A percentile compares a stretch with the other conserved stretches of the same genome.
phyloP scores from a whole-genome alignment of 2,329 filamentous ascomycete genomes.

The Daldinia sp. region DNA sequence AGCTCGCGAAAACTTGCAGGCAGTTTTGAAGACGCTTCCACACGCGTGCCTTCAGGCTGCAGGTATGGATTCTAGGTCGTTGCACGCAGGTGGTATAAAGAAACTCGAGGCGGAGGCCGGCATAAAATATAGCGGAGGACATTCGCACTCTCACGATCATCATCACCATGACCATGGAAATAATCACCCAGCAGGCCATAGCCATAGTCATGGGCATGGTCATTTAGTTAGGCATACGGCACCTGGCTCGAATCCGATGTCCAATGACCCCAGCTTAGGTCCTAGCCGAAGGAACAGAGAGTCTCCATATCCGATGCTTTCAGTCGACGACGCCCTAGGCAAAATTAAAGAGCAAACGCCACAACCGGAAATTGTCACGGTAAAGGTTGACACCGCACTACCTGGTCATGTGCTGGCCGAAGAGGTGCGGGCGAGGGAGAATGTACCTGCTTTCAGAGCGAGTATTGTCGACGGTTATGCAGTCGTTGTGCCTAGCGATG shows the following conservation, averaged over 20 bases:
- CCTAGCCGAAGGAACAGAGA: conserved; percentile 80
- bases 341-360: conserved; percentile 82
- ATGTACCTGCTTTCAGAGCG: conserved; percentile 91
- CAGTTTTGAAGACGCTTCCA: conserved; percentile 88
- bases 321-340: conserved; percentile 82
- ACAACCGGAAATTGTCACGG: conserved; percentile 65
- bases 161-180: conserved; percentile 61
- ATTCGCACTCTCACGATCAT: conserved; percentile 48
- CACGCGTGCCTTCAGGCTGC: conserved; percentile 94
- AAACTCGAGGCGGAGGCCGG: conserved; percentile 88
- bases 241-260: conserved; percentile 67
- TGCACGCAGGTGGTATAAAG: conserved; percentile 85
- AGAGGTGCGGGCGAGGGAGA: conserved; percentile 82
- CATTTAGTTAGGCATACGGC: conserved; percentile 79
- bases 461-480: conserved; percentile 99
- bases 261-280: conserved; percentile 71
- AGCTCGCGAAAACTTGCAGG: conserved; percentile 90
- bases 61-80: conserved; percentile 80
- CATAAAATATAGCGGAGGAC: conserved; percentile 55
- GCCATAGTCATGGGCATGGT: conserved; percentile 68
- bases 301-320: conserved; percentile 93
- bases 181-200: conserved; percentile 66
- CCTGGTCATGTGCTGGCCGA: conserved; percentile 85
- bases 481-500: conserved; percentile 73
- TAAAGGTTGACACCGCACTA: conserved; percentile 72